Conservation (phyloP, 148 eudicot species). For the Fagopyrum homotropicum region DNA sequence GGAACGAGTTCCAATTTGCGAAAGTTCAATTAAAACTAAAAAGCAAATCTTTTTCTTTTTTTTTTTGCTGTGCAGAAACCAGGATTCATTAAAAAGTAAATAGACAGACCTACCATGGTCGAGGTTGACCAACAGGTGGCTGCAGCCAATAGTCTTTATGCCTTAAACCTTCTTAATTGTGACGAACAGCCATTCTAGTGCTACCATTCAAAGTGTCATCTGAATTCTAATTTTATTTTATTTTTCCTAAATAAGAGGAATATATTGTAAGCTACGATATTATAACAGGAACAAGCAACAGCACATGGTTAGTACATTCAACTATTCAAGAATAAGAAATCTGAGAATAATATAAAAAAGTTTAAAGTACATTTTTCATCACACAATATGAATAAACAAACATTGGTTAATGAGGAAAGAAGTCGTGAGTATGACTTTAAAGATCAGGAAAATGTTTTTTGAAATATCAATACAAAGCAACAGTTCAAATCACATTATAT, state of each 20-base stretch:
- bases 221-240: too few relatives aligned
- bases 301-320: too few relatives aligned
- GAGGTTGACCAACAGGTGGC: slow-evolving; percentile 8
- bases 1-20: too few relatives aligned
- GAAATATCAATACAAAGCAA: background rate
- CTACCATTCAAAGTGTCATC: too few relatives aligned
- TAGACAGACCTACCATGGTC: background rate
- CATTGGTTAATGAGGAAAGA: too few relatives aligned
- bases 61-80: background rate
- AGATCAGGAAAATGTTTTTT: background rate
- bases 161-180: background rate
- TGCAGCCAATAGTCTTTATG: slow-evolving; percentile 1
- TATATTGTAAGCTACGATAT: background rate
- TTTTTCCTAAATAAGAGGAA: background rate
- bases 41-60: too few relatives aligned
- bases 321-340: background rate
- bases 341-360: background rate
- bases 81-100: background rate
- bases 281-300: background rate
- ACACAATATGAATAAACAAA: background rate
- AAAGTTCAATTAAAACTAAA: too few relatives aligned
- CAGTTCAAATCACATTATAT: too few relatives aligned
- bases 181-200: background rate
- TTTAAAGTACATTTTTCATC: background rate
- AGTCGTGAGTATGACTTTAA: background rate